Evolutionary conservation across 768 basidiomycete species (phyloP).

Genomic region (Asterophora parasitica): DNA sequence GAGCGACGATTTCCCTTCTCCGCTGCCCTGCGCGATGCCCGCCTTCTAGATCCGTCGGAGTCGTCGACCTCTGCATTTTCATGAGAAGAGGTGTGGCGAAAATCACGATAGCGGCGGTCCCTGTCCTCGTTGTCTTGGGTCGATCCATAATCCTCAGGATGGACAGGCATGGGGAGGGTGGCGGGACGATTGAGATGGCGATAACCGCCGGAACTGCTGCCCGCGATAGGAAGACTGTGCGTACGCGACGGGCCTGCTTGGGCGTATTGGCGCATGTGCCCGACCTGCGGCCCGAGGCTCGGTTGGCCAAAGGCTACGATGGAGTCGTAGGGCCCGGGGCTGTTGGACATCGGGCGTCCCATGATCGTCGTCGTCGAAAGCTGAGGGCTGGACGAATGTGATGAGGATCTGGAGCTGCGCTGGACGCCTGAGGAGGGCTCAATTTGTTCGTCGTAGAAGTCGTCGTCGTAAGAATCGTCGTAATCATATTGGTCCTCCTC

Average conservation of each 20-base stretch:
- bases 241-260: background rate
- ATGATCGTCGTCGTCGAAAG: background rate
- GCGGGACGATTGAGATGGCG: slow-evolving; percentile 1
- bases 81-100: background rate
- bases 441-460: slow-evolving; percentile 2
- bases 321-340: background rate
- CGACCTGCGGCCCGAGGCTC: background rate
- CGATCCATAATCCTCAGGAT: background rate
- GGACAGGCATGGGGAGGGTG: slow-evolving; percentile 4
- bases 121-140: background rate
- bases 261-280: background rate
- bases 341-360: background rate
- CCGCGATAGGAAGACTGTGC: slow-evolving; percentile 2
- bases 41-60: slow-evolving; percentile 1
- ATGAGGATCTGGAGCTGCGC: background rate
- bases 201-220: background rate
- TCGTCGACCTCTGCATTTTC: slow-evolving; percentile 1
- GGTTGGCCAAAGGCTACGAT: slow-evolving; percentile 5
- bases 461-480: slow-evolving; percentile 16
- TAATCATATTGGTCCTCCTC: slow-evolving; percentile 25
- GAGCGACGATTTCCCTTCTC: slow-evolving; percentile 7
- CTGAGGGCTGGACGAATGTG: background rate
- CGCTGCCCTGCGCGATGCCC: background rate
- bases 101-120: background rate
- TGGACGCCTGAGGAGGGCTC: slow-evolving; percentile 1